Conservation (phyloP, 129 eudicot species). For the Chrysanthemum makinoi region DNA sequence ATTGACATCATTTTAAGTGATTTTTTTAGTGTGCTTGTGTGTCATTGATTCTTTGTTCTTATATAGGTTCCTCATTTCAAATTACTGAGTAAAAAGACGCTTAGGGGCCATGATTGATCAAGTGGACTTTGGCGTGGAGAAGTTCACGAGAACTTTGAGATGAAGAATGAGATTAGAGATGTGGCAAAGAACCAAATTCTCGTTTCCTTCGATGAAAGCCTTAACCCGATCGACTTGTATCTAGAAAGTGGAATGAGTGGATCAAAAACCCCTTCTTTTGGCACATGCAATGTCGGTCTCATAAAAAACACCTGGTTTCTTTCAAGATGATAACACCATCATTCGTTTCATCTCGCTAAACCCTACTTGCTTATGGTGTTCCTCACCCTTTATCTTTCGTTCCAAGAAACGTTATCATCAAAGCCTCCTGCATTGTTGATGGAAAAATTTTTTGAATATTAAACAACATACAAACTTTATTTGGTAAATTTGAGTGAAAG, state of each 20-base stretch:
- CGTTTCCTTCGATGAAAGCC: conserved; percentile 61
- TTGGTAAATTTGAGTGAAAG: too few relatives aligned
- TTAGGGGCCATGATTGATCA: conserved; percentile 21
- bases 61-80: conserved; percentile 1
- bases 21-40: background rate
- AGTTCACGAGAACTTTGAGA: too few relatives aligned
- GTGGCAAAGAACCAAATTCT: conserved; percentile 45
- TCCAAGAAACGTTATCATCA: conserved; percentile 25
- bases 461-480: too few relatives aligned
- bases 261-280: conserved; percentile 46
- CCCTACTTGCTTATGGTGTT: conserved; percentile 45
- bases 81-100: conserved; percentile 23
- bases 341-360: conserved; percentile 37
- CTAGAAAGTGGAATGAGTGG: conserved; percentile 55
- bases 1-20: background rate
- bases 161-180: too few relatives aligned
- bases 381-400: conserved; percentile 42
- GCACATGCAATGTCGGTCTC: conserved; percentile 40
- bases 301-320: conserved; percentile 49
- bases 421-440: conserved; percentile 52
- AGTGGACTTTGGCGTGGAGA: background rate
- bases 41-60: background rate
- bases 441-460: too few relatives aligned
- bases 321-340: background rate
- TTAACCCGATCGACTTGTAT: conserved; percentile 39